Conservation (phyloP, 331 rosid genomes). For the Malus hybrid region DNA sequence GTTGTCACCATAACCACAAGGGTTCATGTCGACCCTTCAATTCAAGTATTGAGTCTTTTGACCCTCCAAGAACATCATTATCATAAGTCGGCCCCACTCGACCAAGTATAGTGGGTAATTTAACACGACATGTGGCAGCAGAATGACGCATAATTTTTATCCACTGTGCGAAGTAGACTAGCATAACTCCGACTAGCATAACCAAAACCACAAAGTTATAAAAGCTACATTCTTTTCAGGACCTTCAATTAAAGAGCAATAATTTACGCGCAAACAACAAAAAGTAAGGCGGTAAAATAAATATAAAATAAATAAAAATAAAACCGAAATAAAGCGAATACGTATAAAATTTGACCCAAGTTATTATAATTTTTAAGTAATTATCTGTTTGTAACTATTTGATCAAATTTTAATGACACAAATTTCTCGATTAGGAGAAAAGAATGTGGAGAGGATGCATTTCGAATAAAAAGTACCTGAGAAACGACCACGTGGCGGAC, state of each 20-base stretch:
- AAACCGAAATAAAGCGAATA: neutral
- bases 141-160: neutral
- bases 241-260: neutral
- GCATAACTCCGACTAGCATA: neutral
- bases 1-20: neutral
- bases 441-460: too few relatives aligned
- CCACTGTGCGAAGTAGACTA: neutral
- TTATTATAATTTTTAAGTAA: too few relatives aligned
- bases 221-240: neutral
- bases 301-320: too few relatives aligned
- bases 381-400: too few relatives aligned
- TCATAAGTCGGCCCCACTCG: neutral
- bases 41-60: neutral
- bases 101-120: too few relatives aligned
- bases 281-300: neutral
- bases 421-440: too few relatives aligned
- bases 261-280: neutral
- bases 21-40: neutral
- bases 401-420: too few relatives aligned
- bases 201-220: neutral
- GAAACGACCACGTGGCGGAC: conserved; percentile 86
- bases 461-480: conserved; percentile 39
- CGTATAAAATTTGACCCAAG: too few relatives aligned
- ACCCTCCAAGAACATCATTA: neutral
- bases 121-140: neutral